phyloP scores from a whole-genome alignment of 1,284 basidiomycete species.

The Sanghuangporus weigelae region DNA sequence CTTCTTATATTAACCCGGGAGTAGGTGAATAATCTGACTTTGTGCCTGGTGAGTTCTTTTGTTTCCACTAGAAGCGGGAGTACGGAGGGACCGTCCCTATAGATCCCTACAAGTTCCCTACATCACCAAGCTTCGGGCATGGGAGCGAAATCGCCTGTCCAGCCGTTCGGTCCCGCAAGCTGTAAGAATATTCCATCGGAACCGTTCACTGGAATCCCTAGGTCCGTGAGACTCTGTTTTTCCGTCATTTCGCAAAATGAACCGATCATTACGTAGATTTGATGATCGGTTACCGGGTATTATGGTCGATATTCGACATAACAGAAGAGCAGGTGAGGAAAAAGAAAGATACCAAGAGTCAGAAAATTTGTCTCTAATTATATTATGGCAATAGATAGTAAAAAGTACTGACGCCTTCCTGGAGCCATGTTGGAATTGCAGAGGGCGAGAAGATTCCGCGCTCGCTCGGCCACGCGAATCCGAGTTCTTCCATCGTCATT shows the following conservation, averaged over 20 bases:
- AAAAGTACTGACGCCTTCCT: conserved; percentile 57
- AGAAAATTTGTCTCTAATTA: not conserved
- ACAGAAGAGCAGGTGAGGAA: not conserved
- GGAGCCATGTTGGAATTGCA: conserved; percentile 75
- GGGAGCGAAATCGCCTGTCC: conserved; percentile 66
- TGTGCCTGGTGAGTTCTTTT: not conserved
- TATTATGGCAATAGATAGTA: not conserved
- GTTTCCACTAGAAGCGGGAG: not conserved
- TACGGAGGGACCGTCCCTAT: not conserved
- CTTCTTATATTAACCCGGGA: not conserved
- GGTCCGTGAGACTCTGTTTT: conserved; percentile 72
- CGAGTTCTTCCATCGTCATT: conserved; percentile 78
- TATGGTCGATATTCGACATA: not conserved
- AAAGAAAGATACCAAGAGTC: not conserved
- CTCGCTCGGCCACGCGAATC: conserved; percentile 71
- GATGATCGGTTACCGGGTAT: not conserved
- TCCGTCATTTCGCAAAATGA: not conserved
- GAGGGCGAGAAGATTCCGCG: conserved; percentile 73
- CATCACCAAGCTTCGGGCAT: conserved; percentile 78
- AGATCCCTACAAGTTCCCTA: not conserved
- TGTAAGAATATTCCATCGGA: conserved; percentile 86
- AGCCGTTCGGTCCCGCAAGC: conserved; percentile 61
- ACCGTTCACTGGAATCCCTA: conserved; percentile 84
- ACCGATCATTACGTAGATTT: no score
- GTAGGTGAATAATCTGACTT: not conserved